Evolutionary conservation across 2,329 filamentous ascomycete genomes (phyloP), one percentile per base, ranked within the genome.

Genomic region (Graphilbum ipis-grandicollis): DNA sequence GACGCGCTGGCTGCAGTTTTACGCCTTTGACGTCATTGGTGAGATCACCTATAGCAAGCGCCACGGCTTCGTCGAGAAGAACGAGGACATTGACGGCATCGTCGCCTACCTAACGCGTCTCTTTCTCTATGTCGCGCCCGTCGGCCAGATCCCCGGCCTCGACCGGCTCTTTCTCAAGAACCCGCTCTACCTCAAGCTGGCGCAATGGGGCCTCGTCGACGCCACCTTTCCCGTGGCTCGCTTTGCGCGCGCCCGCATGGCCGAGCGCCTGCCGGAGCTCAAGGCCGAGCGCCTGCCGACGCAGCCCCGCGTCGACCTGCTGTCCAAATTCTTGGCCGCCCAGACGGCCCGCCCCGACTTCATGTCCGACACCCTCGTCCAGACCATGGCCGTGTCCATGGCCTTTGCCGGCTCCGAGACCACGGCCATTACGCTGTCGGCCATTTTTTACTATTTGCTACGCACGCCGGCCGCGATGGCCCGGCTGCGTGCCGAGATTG

Each of bases 21-120:
- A 81, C 46, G 81, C 81, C 0, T 86, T 86, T 48, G 81, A 86
- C 49, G 79, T 85, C 13, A 84, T 84, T 43, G 79, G 79, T 6
- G 75, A 81, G 42, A 69, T 85, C 48, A 84, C 79, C 0, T 85
- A 81, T 56, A 75, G 71, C 51, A 81, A 81, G 51, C 65, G 77
- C 0, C 67, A 84, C 40, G 81, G 81, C 0, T 86, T 86, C 44
- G 57, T 86, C 2, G 79, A 86, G 52, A 66, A 69, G 49, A 76
- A 82, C 35, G 65, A 75, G 49, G 81, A 86, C 43, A 71, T 86
- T 12, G 78, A 82, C 43, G 78, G 78, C 0, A 84, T 85, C 36
- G 67, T 85, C 5, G 58, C 54, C 0, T 80, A 79, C 47, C 54
- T 83, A 2, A 62, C 60, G 5, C 65, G 63, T 23, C 63, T 83